Percentiles rank a stretch among this genome's conserved stretches.
Conservation (phyloP, 78 protist species). For the Speleostelium caveatum region DNA sequence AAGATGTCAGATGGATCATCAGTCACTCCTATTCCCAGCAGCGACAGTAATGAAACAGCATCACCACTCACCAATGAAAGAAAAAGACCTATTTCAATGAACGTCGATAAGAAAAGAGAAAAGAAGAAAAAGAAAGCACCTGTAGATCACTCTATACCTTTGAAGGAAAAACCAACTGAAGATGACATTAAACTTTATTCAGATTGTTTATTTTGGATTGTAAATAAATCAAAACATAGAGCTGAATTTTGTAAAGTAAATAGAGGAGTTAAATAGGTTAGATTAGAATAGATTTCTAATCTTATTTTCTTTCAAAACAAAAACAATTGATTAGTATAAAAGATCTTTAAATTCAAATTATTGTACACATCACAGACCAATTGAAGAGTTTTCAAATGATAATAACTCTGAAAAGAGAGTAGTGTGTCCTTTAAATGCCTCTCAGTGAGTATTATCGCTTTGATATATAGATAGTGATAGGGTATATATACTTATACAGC, state of each 20-base stretch:
- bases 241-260: constrained; percentile 35
- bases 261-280: background rate
- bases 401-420: constrained; percentile 14
- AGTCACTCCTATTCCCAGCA: too few relatives aligned
- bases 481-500: background rate
- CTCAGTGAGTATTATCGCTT: constrained; percentile 16
- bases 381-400: background rate
- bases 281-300: too few relatives aligned
- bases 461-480: background rate
- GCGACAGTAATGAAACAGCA: too few relatives aligned
- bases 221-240: constrained; percentile 42
- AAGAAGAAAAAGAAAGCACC: constrained; percentile 3
- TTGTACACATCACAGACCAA: constrained; percentile 51
- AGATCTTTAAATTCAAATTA: constrained; percentile 32
- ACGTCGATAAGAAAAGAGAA: too few relatives aligned
- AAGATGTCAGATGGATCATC: too few relatives aligned
- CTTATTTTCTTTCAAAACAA: too few relatives aligned
- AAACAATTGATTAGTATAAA: constrained; percentile 6
- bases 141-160: constrained; percentile 46
- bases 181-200: constrained; percentile 20
- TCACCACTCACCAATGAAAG: too few relatives aligned
- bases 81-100: too few relatives aligned
- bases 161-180: constrained; percentile 43
- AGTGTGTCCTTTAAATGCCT: constrained; percentile 34
- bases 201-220: constrained; percentile 59